Percentiles rank a stretch among this genome's conserved stretches.
Conservation (phyloP, 2,329 filamentous ascomycete species). For the Exophiala aquamarina region DNA sequence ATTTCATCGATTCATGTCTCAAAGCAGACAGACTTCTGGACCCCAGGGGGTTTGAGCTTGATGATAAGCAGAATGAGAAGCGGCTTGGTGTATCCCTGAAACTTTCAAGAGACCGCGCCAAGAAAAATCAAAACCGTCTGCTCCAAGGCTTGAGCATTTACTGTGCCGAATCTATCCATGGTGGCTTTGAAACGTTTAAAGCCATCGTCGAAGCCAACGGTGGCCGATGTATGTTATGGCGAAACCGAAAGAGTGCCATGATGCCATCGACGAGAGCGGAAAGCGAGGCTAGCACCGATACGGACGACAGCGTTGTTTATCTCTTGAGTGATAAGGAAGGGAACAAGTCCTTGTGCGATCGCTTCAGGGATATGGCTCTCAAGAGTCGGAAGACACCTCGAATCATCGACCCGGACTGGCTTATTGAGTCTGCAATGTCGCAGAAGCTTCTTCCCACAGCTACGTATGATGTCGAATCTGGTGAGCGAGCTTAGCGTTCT, state of each 20-base stretch:
- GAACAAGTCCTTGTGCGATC: slow-evolving; percentile 74
- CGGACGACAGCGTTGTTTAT: slow-evolving; percentile 72
- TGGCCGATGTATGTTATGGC: slow-evolving; percentile 76
- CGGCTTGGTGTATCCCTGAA: slow-evolving; percentile 68
- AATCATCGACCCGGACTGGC: slow-evolving; percentile 84
- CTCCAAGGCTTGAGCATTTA: slow-evolving; percentile 77
- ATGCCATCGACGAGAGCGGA: slow-evolving; percentile 54
- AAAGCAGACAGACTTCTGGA: slow-evolving; percentile 65
- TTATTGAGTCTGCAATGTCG: slow-evolving; percentile 84
- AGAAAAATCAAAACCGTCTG: slow-evolving; percentile 72
- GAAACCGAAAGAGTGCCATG: slow-evolving; percentile 69
- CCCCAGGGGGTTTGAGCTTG: slow-evolving; percentile 65
- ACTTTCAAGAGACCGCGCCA: slow-evolving; percentile 68
- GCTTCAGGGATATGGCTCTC: slow-evolving; percentile 75
- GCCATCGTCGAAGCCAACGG: slow-evolving; percentile 87
- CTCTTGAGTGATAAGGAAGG: slow-evolving; percentile 70
- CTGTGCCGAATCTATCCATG: slow-evolving; percentile 75
- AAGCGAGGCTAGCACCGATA: slow-evolving; percentile 37
- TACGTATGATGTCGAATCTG: no score
- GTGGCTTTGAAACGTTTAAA: slow-evolving; percentile 80
- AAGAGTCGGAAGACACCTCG: slow-evolving; percentile 76
- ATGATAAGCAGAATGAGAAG: slow-evolving; percentile 72
- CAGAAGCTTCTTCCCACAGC: slow-evolving; percentile 67
- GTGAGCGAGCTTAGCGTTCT: no score
- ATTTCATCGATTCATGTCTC: slow-evolving; percentile 77